Conservation (phyloP, 257 asterid species). For the Petunia secreta region DNA sequence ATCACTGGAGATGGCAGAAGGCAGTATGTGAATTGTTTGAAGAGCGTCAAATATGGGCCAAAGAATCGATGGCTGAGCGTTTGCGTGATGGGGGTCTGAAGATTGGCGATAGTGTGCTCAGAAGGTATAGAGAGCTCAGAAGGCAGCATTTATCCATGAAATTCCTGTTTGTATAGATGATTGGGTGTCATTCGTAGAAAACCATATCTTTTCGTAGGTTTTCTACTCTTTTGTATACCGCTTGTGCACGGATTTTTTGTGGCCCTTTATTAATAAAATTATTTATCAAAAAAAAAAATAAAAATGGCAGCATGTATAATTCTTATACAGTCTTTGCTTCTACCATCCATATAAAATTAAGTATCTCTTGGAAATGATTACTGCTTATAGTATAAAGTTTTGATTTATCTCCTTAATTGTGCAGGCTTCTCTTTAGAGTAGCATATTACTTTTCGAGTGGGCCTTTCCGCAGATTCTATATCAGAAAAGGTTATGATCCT, state of each 20-base stretch:
- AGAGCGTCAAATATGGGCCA: conserved; percentile 89
- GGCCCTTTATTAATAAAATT: too few relatives aligned
- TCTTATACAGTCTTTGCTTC: conserved; percentile 1
- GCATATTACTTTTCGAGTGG: conserved; percentile 94
- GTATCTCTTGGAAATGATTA: conserved; percentile 16
- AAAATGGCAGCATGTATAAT: conserved; percentile 16
- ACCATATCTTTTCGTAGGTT: too few relatives aligned
- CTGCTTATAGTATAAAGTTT: conserved; percentile 7
- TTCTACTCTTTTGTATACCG: too few relatives aligned
- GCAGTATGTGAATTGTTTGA: conserved; percentile 78
- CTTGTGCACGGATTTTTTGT: not conserved
- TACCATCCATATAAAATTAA: not conserved
- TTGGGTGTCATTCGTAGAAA: too few relatives aligned
- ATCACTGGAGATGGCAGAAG: conserved; percentile 74
- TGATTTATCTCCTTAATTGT: conserved; percentile 25
- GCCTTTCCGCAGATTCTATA: conserved; percentile 86
- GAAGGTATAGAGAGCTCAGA: conserved; percentile 54
- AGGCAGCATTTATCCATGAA: conserved; percentile 43
- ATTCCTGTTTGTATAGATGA: too few relatives aligned
- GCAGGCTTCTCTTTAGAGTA: conserved; percentile 80
- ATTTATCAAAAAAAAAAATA: too few relatives aligned
- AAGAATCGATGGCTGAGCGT: conserved; percentile 65
- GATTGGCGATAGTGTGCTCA: conserved; percentile 52
- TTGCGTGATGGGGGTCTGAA: conserved; percentile 64
- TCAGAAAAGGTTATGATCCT: conserved; percentile 96